phyloP scores from a whole-genome alignment of 805 yeast genomes.

The Yamadazyma sp. region DNA sequence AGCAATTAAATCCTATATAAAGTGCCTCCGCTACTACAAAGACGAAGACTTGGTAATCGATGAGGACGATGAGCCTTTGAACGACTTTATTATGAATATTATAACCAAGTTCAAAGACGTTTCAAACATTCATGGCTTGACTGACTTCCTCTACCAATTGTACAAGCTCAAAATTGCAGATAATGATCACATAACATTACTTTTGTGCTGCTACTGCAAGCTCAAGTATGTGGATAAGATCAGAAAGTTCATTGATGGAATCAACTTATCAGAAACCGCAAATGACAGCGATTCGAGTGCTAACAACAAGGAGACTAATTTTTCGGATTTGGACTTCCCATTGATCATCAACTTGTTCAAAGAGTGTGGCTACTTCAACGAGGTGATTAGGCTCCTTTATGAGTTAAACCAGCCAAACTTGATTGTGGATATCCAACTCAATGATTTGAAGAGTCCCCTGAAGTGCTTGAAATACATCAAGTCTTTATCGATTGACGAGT shows the following conservation, averaged over 20 bases:
- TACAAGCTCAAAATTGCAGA: slow-evolving; percentile 55
- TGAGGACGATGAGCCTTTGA: slow-evolving; percentile 26
- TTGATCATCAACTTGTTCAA: slow-evolving; percentile 67
- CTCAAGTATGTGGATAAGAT: slow-evolving; percentile 61
- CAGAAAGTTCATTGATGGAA: slow-evolving; percentile 49
- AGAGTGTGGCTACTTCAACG: slow-evolving; percentile 63
- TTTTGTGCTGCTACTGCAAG: slow-evolving; percentile 79
- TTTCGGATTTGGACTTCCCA: slow-evolving; percentile 60
- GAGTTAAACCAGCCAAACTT: slow-evolving; percentile 69
- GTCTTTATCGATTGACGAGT: slow-evolving; percentile 72
- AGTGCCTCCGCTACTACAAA: slow-evolving; percentile 29
- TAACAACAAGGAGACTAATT: slow-evolving; percentile 4
- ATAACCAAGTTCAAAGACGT: slow-evolving; percentile 79
- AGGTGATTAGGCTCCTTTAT: slow-evolving; percentile 70
- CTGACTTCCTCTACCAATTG: slow-evolving; percentile 62
- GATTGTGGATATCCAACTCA: slow-evolving; percentile 73
- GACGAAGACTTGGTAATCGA: slow-evolving; percentile 13
- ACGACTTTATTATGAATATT: slow-evolving; percentile 60
- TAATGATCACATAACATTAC: slow-evolving; percentile 78
- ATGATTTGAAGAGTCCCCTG: slow-evolving; percentile 50
- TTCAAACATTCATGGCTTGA: slow-evolving; percentile 62
- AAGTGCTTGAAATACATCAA: slow-evolving; percentile 60
- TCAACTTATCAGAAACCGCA: slow-evolving; percentile 25
- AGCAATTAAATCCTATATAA: slow-evolving; percentile 75
- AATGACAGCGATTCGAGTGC: slow-evolving; percentile 2